Conservation (phyloP, 2,329 filamentous ascomycete genomes). For the Elsinoe batatas region DNA sequence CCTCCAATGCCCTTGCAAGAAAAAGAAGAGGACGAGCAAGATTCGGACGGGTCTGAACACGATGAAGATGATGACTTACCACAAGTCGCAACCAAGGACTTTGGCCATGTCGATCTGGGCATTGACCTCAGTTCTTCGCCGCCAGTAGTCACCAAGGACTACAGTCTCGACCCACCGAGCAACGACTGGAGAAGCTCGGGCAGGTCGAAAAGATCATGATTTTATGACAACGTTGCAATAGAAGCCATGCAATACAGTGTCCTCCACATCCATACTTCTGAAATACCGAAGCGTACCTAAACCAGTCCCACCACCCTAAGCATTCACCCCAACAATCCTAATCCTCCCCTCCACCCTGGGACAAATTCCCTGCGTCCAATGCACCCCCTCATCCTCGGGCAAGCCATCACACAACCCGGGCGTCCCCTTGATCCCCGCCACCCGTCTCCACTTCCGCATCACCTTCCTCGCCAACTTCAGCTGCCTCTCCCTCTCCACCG, state of each 20-base stretch:
- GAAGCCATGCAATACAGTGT: not conserved
- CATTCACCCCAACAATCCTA: constrained; percentile 19
- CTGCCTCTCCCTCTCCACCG: constrained; percentile 36
- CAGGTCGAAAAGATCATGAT: not conserved
- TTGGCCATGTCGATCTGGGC: not conserved
- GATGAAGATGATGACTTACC: not conserved
- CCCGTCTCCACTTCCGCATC: constrained; percentile 61
- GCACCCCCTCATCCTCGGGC: constrained; percentile 49
- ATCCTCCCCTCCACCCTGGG: constrained; percentile 73
- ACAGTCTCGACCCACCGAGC: constrained; percentile 10
- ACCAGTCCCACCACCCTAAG: not conserved
- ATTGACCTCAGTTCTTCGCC: not conserved
- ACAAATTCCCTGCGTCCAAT: constrained; percentile 73
- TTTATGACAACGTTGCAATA: not conserved
- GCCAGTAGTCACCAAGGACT: not conserved
- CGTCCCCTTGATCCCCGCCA: constrained; percentile 50
- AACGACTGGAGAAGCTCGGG: constrained; percentile 5
- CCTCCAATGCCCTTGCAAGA: not conserved
- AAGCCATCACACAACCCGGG: constrained; percentile 44
- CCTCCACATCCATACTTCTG: not conserved
- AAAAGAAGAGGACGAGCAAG: not conserved
- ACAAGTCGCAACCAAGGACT: not conserved
- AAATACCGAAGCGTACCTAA: not conserved
- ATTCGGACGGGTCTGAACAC: not conserved
- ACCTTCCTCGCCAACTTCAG: constrained; percentile 58